Percentiles rank a stretch among this genome's conserved stretches.
Conservation (phyloP, 1,139 yeast species). For the Debaryomyces nepalensis region DNA sequence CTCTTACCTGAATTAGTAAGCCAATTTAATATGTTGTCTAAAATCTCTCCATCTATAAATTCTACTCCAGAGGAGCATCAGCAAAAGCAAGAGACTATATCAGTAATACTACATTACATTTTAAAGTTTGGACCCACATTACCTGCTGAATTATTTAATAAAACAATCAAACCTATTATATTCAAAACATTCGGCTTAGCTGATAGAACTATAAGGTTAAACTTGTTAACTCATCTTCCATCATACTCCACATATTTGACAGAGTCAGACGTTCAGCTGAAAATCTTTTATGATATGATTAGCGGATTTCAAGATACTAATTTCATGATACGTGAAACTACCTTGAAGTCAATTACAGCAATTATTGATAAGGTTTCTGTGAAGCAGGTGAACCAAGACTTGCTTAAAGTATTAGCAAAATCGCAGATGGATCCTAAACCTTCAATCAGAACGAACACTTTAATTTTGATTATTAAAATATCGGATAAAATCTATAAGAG, state of each 20-base stretch:
- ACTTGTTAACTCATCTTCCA: conserved; percentile 67
- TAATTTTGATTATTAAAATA: conserved; percentile 73
- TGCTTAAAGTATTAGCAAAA: conserved; percentile 79
- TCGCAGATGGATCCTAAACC: conserved; percentile 86
- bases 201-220: conserved; percentile 78
- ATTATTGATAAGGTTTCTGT: conserved; percentile 72
- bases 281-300: conserved; percentile 67
- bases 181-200: conserved; percentile 64
- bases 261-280: conserved; percentile 67
- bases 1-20: conserved; percentile 68
- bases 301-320: conserved; percentile 89
- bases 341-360: conserved; percentile 69
- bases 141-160: conserved; percentile 43
- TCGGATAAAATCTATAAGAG: conserved; percentile 63
- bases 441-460: conserved; percentile 84
- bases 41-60: conserved; percentile 27
- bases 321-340: conserved; percentile 76
- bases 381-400: conserved; percentile 84
- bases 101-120: conserved; percentile 51
- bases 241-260: conserved; percentile 55
- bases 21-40: conserved; percentile 37
- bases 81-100: conserved; percentile 43
- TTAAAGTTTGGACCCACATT: conserved; percentile 50
- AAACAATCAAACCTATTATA: conserved; percentile 63
- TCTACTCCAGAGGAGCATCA: conserved; percentile 35